Evolutionary conservation across 2,329 filamentous ascomycete species (phyloP), one percentile per base, ranked within the genome.

Genomic region (Diplodia intermedia): DNA sequence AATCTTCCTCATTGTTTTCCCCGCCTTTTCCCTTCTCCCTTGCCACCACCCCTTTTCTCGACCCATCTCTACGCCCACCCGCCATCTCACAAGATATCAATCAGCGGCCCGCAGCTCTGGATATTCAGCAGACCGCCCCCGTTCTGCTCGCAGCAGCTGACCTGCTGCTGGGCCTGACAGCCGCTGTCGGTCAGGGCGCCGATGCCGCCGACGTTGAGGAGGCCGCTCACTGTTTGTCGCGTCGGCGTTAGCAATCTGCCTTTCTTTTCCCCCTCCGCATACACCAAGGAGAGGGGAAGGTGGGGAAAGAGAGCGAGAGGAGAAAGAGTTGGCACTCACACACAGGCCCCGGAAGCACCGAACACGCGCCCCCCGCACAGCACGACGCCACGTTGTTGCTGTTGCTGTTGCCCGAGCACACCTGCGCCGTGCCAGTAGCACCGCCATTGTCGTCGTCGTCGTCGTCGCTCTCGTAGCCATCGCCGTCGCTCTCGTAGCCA

Each of bases 391-490:
- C 55, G 36, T 43, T 43, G 36, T 26, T 43, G 55, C 31, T 56
- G 54, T 40, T 43, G 36, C 14, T 43, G 55, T 60, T 56, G 54
- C 33, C 36, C 15, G 55, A 60, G 55, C 55, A 57, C 9, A 43
- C n/a, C 20, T 50, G 49, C 49, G 20, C 7, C 11, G 49, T 15
- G 9, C 14, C 18, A 7, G 20, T 3, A 26, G 23, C 47, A 11
- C 18, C 52, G 15, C 14, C 6, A 8, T 31, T 1, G 31, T 33
- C 31, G 31, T 33, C 6, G 29, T 6, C 29, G 31, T 33, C 31
- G 31, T 33, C 31, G 31, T 33, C 6, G 31, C 7, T 9, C 6
- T 33, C 31, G 31, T 33, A 33, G 8, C 31, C 31, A 9, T 31
- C 29, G 29, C 6, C 29, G 6, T 15, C 26, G 26, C n/a, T n/a